Evolutionary conservation across 1,139 yeast species (phyloP).

Genomic region (Pichia norvegensis): DNA sequence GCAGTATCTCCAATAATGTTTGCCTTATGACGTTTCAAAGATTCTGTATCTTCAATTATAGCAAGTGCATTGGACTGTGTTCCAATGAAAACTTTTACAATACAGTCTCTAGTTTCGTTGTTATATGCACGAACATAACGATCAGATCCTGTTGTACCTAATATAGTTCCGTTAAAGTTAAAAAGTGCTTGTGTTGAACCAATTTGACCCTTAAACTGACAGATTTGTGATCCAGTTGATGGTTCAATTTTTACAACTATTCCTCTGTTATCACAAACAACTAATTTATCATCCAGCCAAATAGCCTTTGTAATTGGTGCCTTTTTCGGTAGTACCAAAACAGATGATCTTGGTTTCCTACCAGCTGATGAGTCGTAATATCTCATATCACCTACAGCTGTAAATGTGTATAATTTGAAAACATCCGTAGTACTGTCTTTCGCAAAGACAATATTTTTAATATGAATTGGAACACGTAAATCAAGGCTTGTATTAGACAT

Average conservation of each 20-base stretch:
- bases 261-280: slow-evolving; percentile 50
- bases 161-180: slow-evolving; percentile 17
- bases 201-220: slow-evolving; percentile 40
- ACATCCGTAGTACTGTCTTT: slow-evolving; percentile 24
- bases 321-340: slow-evolving; percentile 38
- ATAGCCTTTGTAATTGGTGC: slow-evolving; percentile 11
- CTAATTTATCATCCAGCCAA: slow-evolving; percentile 30
- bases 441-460: slow-evolving; percentile 41
- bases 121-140: slow-evolving; percentile 77
- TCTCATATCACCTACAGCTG: slow-evolving; percentile 64
- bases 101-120: slow-evolving; percentile 44
- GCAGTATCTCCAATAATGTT: slow-evolving; percentile 11
- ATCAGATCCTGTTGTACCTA: slow-evolving; percentile 76
- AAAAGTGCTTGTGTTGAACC: slow-evolving; percentile 33
- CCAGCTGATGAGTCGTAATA: slow-evolving; percentile 54
- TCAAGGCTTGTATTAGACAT: slow-evolving; percentile 61
- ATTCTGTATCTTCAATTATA: slow-evolving; percentile 43
- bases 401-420: slow-evolving; percentile 51
- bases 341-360: slow-evolving; percentile 48
- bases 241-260: slow-evolving; percentile 48
- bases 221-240: slow-evolving; percentile 33
- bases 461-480: slow-evolving; percentile 61
- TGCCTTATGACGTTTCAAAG: slow-evolving; percentile 26
- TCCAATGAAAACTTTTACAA: slow-evolving; percentile 70
- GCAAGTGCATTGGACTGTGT: slow-evolving; percentile 57